Evolutionary conservation across 2,329 filamentous ascomycete species (phyloP), one percentile per base, ranked within the genome.

Genomic region (Colletotrichum echinochloae): DNA sequence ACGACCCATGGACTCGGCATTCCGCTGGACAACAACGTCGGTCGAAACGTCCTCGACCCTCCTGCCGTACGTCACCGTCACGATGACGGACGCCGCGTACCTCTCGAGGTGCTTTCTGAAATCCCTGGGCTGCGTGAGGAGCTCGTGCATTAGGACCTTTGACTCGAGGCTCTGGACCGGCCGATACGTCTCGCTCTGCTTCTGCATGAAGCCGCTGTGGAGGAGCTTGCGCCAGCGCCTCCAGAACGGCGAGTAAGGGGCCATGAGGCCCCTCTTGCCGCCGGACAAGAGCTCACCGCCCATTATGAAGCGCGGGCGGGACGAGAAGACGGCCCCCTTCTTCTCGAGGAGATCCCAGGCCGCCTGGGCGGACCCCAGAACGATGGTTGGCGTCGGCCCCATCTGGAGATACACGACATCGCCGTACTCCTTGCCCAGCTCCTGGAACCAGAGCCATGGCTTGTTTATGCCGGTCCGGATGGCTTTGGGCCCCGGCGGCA

Each of bases 301-400:
- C 78, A 84, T 82, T 66, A 84, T 83, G 72, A 85, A 85, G 3
- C 83, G 77, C 0, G 83, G 83, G 0, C 83, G 78, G 0, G 83
- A 85, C 0, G 83, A 84, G 66, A 82, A 85, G 48, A 82, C 78
- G 3, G 81, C 77, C 2, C 83, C 82, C 5, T 80, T 79, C 64
- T 81, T 82, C 72, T 85, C 83, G 0, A 84, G 78, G 0, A 84
- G 77, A 44, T 83, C 82, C 80, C 81, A 83, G 0, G 82, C 82
- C 1, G 81, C 81, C 51, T 82, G 79, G 0, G 81, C 82, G 0
- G 82, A 83, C 1, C 82, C 82, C 1, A 84, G 75, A 9, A 84
- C 74, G 60, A 84, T 81, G 9, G 82, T 83, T 0, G 81, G 80
- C 1, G 81, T 83, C 3, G 81, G 81, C 0, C 82, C 81, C 30